These are phyloP conservation scores for Crithidia sp. DNA, from an alignment of 208 protist genomes.

Conservation along the genomic window DNA sequence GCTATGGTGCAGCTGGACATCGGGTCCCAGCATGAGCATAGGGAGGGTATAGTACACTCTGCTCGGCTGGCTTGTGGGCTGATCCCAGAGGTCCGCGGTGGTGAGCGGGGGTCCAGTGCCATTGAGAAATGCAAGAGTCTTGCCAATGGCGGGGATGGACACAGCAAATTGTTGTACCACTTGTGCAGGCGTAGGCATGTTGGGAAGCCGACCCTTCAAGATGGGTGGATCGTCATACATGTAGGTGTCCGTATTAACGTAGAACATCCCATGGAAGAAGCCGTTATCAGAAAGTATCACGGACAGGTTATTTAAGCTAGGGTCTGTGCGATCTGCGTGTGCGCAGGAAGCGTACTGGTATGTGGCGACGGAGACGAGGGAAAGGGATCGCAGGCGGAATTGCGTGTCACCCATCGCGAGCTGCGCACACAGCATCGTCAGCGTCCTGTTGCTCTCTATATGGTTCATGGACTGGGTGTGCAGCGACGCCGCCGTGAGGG, in stretches of 20 bases:
- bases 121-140: not conserved
- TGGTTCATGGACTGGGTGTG: not conserved
- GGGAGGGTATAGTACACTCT: not conserved
- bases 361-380: not conserved
- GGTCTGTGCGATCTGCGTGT: not conserved
- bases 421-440: conserved; percentile 11
- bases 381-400: not conserved
- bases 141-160: not conserved
- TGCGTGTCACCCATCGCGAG: not conserved
- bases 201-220: not conserved
- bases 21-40: not conserved
- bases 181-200: not conserved
- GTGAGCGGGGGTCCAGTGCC: not conserved
- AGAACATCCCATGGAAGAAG: not conserved
- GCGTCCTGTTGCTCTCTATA: conserved; percentile 5
- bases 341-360: not conserved
- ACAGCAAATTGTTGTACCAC: not conserved
- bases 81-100: not conserved
- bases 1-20: not conserved
- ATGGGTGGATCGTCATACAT: conserved; percentile 7
- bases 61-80: not conserved
- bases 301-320: not conserved
- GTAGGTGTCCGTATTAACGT: conserved; percentile 1
- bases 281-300: not conserved
- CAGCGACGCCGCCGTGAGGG: not conserved